phyloP scores from a whole-genome alignment of 1,284 basidiomycete species.

The Irpex rosettiformis region DNA sequence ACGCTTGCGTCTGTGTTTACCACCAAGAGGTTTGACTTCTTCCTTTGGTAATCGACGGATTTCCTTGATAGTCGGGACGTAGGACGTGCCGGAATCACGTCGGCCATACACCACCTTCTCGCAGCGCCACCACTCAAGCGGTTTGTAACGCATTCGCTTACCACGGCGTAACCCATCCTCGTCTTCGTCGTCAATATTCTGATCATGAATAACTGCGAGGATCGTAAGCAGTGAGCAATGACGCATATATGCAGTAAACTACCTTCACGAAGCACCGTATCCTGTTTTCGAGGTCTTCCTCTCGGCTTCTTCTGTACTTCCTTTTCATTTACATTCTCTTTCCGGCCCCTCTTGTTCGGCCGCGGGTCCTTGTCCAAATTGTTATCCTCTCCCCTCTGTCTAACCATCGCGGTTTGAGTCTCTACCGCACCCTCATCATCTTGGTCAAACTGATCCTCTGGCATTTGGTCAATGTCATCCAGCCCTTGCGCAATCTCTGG shows the following conservation, averaged over 20 bases:
- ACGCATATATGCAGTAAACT: neutral
- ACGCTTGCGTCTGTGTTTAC: conserved; percentile 38
- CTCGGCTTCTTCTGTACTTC: conserved; percentile 20
- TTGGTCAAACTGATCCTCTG: conserved; percentile 19
- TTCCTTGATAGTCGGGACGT: conserved; percentile 80
- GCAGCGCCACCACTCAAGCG: conserved; percentile 91
- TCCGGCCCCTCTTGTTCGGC: conserved; percentile 23
- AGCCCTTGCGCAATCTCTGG: conserved; percentile 6
- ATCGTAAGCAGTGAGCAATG: neutral
- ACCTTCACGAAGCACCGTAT: conserved; percentile 25
- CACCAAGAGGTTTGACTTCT: conserved; percentile 50
- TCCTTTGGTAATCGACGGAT: conserved; percentile 80
- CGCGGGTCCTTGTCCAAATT: conserved; percentile 16
- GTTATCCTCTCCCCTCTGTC: conserved; percentile 16
- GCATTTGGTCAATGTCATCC: conserved; percentile 12
- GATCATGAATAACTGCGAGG: conserved; percentile 16
- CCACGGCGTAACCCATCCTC: conserved; percentile 70
- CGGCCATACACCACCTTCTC: conserved; percentile 85
- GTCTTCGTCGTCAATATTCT: conserved; percentile 20
- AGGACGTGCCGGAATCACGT: conserved; percentile 46
- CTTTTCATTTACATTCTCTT: conserved; percentile 20
- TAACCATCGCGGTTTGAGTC: conserved; percentile 3
- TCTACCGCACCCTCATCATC: conserved; percentile 14
- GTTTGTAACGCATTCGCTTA: conserved; percentile 66
- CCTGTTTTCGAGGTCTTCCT: conserved; percentile 23